Percentiles rank a stretch among this genome's conserved stretches.
These are phyloP conservation scores for Aspergillus fumigatiaffinis DNA, from an alignment of 2,329 filamentous ascomycete genomes.

Conservation along the genomic window DNA sequence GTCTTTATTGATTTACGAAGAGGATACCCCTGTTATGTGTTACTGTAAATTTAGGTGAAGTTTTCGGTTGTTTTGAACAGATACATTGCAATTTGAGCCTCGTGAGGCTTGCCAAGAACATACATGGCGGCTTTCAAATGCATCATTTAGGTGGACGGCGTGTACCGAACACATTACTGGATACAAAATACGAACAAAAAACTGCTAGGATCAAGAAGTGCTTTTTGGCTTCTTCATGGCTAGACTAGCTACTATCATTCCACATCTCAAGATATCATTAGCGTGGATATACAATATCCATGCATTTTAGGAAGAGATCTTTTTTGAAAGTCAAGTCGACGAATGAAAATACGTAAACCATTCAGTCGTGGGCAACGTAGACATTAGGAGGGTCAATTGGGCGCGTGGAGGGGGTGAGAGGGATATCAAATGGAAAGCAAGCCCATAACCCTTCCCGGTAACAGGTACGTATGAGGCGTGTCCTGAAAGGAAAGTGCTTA, in stretches of 20 bases:
- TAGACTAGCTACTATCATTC: constrained; percentile 13
- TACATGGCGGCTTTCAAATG: background rate
- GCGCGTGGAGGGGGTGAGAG: background rate
- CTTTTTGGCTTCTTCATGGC: constrained; percentile 3
- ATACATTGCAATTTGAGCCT: background rate
- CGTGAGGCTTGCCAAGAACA: background rate
- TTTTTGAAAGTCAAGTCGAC: constrained; percentile 8
- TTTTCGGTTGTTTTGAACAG: background rate
- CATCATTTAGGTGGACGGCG: background rate
- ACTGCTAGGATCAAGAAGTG: background rate
- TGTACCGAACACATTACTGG: background rate
- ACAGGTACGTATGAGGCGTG: background rate
- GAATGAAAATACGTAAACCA: constrained; percentile 17
- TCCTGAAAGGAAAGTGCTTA: background rate
- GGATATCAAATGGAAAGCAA: background rate
- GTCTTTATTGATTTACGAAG: constrained; percentile 2
- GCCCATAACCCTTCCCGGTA: background rate
- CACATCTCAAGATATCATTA: constrained; percentile 17
- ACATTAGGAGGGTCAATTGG: constrained; percentile 6
- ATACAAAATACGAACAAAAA: background rate
- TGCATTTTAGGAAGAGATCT: constrained; percentile 3
- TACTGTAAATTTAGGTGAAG: background rate
- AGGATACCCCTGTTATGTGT: background rate
- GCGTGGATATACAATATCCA: constrained; percentile 8
- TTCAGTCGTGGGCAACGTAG: constrained; percentile 15